phyloP scores from a whole-genome alignment of 345 rosid genomes.

The Linum lewisii region DNA sequence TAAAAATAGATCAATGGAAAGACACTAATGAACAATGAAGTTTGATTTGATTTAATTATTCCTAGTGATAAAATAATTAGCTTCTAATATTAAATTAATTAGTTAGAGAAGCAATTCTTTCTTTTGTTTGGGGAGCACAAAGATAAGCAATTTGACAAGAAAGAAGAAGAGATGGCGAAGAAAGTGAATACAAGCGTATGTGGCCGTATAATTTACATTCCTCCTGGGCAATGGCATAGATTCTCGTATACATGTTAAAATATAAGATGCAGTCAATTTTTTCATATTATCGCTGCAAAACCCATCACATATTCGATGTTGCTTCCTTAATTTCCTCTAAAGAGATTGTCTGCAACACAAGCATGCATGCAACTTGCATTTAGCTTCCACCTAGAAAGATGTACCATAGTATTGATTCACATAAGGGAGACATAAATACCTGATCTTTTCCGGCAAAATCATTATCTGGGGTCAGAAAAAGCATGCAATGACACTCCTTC shows the following conservation, averaged over 20 bases:
- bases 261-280: neutral
- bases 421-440: slow-evolving; percentile 36
- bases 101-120: too few species aligned
- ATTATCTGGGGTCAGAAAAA: slow-evolving; percentile 89
- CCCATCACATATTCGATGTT: slow-evolving; percentile 45
- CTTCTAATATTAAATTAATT: too few species aligned
- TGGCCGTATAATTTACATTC: neutral
- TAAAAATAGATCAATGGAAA: too few species aligned
- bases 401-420: too few species aligned
- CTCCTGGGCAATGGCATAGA: neutral
- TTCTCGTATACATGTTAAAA: neutral
- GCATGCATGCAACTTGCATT: neutral
- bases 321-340: slow-evolving; percentile 71
- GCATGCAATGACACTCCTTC: slow-evolving; percentile 99
- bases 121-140: too few species aligned
- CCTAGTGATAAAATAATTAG: too few species aligned
- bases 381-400: too few species aligned
- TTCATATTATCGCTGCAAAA: neutral
- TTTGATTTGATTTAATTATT: too few species aligned
- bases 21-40: too few species aligned
- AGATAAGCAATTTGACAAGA: too few species aligned
- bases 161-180: neutral
- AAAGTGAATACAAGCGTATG: neutral
- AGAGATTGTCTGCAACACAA: slow-evolving; percentile 48
- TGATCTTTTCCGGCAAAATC: slow-evolving; percentile 94